These are phyloP conservation scores for Cladosporium sp. DNA, from an alignment of 2,329 filamentous ascomycete genomes.

Conservation along the genomic window DNA sequence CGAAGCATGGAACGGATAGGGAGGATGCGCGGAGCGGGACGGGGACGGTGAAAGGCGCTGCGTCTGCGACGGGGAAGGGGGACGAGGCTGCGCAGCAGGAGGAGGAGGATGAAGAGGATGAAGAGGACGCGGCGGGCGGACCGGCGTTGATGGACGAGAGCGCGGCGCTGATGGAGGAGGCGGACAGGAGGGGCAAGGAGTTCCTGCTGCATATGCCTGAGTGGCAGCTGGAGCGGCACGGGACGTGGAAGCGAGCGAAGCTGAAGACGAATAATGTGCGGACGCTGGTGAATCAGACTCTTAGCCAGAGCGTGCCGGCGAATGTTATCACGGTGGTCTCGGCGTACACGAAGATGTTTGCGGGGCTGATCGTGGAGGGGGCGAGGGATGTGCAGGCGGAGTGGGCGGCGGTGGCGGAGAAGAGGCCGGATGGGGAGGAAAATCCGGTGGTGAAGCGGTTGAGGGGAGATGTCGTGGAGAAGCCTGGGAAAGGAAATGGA, in stretches of 20 bases:
- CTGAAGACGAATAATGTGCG: conserved; percentile 63
- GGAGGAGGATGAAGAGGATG: conserved; percentile 48
- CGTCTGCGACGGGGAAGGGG: neutral
- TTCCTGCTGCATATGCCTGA: conserved; percentile 52
- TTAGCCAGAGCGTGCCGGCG: conserved; percentile 69
- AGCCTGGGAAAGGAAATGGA: conserved; percentile 7
- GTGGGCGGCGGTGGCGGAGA: conserved; percentile 42
- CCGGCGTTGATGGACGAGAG: conserved; percentile 33
- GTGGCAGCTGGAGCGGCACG: conserved; percentile 65
- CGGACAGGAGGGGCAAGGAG: conserved; percentile 14
- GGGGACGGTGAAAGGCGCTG: conserved; percentile 32
- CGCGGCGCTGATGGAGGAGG: neutral
- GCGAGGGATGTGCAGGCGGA: conserved; percentile 66
- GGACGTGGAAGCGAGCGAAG: conserved; percentile 63
- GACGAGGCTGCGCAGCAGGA: conserved; percentile 34
- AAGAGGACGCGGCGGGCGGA: conserved; percentile 45
- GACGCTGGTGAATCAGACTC: conserved; percentile 71
- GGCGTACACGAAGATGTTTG: conserved; percentile 69
- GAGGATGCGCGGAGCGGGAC: conserved; percentile 24
- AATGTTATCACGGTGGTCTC: conserved; percentile 71
- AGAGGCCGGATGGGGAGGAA: conserved; percentile 44
- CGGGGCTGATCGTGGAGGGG: conserved; percentile 67
- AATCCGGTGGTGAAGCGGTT: conserved; percentile 33
- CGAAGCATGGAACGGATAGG: conserved; percentile 14
- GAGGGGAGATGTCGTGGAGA: conserved; percentile 17